Base-by-base conservation (phyloP, 1,284 basidiomycete species). In the Ganoderma lucidum region DNA sequence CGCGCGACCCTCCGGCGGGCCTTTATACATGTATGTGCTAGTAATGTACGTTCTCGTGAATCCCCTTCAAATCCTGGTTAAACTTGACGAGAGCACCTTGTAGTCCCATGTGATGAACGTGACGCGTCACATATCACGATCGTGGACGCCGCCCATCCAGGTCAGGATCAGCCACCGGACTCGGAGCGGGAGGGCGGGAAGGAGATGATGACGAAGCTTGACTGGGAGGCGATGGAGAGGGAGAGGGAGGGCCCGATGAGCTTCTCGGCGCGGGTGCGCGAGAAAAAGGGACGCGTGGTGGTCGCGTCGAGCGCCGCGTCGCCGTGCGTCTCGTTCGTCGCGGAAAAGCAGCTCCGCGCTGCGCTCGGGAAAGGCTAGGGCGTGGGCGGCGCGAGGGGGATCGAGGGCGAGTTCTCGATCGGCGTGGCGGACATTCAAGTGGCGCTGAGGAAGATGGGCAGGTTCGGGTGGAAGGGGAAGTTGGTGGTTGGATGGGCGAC, bases 401-500 rank as follows among this genome's bases (percentile, higher is more conserved):
- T 78, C 8, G 60, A 70, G 6, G 72, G 76, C n/a, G 74, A 74
- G 70, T 74, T 78, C 59, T 69, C 74, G 30, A 69, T 79, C 4
- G 74, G 73, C 28, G 48, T 79, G 9, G 60, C 64, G 37, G 77
- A 78, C 55, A 69, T 79, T 12, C 23, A 23, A 23, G 72, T 71
- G 3, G 72, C 73, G 53, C 65, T 79, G 67, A 60, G 76, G 66
- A 79, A 79, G 71, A 65, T 78, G 59, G 78, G 78, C 44, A 77
- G 78, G 56, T 78, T 77, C 58, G 77, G 78, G 62, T 79, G 90
- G n/a, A 86, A 79, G 69, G 81, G 79, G 37, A 90, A 92, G 76
- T 76, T 77, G 37, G 70, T 90, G 17, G 90, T 92, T n/a, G 90
- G 90, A 12, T 92, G 89, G 88, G 77, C 76, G 44, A 81, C 85